These are phyloP conservation scores for Quercus phellos DNA, from an alignment of 331 rosid species.

Conservation along the genomic window DNA sequence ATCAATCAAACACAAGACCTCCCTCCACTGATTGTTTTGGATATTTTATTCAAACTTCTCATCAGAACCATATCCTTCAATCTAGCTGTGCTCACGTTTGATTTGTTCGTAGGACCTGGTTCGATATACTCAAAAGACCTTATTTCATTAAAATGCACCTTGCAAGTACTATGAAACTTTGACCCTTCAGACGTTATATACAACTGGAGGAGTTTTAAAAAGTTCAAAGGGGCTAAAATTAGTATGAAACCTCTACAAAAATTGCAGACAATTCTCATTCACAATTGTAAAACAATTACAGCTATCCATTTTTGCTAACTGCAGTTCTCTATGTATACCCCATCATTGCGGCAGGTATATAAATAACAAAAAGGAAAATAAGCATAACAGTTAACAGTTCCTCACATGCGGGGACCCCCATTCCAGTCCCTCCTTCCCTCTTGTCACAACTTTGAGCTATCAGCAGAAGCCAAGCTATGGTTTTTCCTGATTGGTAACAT, in stretches of 20 bases:
- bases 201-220: not conserved
- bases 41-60: no score
- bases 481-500: slow-evolving; percentile 42
- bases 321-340: not conserved
- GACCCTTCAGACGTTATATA: no score
- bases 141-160: no score
- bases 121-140: no score
- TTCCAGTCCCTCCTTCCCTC: not conserved
- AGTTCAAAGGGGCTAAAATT: not conserved
- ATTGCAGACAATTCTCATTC: not conserved
- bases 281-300: not conserved
- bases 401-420: not conserved
- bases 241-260: not conserved
- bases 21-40: no score
- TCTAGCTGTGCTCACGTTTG: no score
- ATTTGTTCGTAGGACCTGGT: no score
- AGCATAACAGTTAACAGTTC: not conserved
- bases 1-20: no score
- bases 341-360: not conserved
- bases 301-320: not conserved
- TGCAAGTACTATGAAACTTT: no score
- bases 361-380: not conserved
- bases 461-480: slow-evolving; percentile 26
- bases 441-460: not conserved
- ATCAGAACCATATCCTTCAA: no score